Conservation (phyloP, 1,139 yeast species). For the Hyphopichia pseudoburtonii region DNA sequence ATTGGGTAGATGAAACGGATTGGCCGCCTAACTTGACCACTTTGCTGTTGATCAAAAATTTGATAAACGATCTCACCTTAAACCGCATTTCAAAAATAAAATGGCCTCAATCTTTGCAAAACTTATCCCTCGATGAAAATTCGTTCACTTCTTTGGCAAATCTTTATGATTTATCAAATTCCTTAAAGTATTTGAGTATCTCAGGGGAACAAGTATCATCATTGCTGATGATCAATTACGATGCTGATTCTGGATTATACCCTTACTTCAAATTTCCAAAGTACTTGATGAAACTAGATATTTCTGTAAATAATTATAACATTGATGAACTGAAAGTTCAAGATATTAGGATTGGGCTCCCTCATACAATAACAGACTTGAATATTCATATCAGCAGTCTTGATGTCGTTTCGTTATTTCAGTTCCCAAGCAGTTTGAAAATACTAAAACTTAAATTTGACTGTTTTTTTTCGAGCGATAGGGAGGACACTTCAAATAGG, state of each 20-base stretch:
- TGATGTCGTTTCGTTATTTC: too few relatives aligned
- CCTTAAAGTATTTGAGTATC: slow-evolving; percentile 22
- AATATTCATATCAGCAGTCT: too few relatives aligned
- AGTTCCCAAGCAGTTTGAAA: too few relatives aligned
- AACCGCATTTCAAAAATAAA: slow-evolving; percentile 12
- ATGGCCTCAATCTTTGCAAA: slow-evolving; percentile 28
- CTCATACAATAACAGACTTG: too few relatives aligned
- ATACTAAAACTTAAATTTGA: too few relatives aligned
- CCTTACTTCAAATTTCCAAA: slow-evolving; percentile 21
- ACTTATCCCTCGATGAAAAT: slow-evolving; percentile 27
- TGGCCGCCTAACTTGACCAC: slow-evolving; percentile 31
- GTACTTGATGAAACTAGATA: slow-evolving; percentile 20
- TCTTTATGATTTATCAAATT: slow-evolving; percentile 21
- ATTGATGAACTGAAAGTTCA: slow-evolving; percentile 1
- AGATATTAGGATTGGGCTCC: too few relatives aligned
- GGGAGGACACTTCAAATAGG: too few relatives aligned
- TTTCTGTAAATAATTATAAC: too few relatives aligned
- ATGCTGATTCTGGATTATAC: slow-evolving; percentile 1
- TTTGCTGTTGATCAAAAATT: slow-evolving; percentile 25
- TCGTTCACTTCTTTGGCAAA: slow-evolving; percentile 18
- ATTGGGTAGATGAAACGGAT: slow-evolving; percentile 13
- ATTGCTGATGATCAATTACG: slow-evolving; percentile 6
- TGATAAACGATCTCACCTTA: slow-evolving; percentile 19
- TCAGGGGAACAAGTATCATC: slow-evolving; percentile 11
- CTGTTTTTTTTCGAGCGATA: too few relatives aligned